phyloP scores from a whole-genome alignment of 2,329 filamentous ascomycete species.

The Penicillium griseofulvum region DNA sequence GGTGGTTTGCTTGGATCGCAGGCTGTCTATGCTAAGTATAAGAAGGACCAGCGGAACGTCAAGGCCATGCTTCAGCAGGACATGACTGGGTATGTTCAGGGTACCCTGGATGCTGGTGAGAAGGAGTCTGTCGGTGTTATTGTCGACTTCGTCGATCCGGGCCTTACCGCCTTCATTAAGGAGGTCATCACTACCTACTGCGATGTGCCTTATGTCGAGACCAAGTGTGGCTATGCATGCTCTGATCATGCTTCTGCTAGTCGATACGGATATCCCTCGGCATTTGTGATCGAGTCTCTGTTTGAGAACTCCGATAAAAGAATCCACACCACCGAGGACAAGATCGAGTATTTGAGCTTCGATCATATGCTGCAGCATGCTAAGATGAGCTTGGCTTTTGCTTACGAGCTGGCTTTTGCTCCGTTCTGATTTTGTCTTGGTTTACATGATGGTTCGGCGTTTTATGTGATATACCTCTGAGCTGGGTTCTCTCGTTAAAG shows the following conservation, averaged over 20 bases:
- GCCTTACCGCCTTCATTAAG: conserved; percentile 87
- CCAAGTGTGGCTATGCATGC: conserved; percentile 83
- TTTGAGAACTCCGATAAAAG: conserved; percentile 63
- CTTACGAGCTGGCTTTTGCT: conserved; percentile 79
- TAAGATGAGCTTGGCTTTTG: conserved; percentile 76
- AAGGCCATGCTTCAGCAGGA: conserved; percentile 98
- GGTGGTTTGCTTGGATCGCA: conserved; percentile 84
- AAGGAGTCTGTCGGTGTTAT: conserved; percentile 88
- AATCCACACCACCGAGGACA: conserved; percentile 72
- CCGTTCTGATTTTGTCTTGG: conserved; percentile 52
- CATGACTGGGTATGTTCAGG: conserved; percentile 88
- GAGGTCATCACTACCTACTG: conserved; percentile 83
- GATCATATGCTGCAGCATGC: conserved; percentile 92
- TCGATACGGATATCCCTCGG: conserved; percentile 63
- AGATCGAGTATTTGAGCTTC: conserved; percentile 70
- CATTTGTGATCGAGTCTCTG: conserved; percentile 62
- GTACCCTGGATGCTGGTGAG: conserved; percentile 76
- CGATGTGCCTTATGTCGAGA: conserved; percentile 79
- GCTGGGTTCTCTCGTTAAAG: conserved; percentile 6
- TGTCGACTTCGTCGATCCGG: conserved; percentile 81
- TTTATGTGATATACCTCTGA: conserved; percentile 22
- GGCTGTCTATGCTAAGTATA: conserved; percentile 81
- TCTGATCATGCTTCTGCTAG: conserved; percentile 68
- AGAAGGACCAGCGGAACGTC: conserved; percentile 68
- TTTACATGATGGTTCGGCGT: conserved; percentile 12